phyloP scores from a whole-genome alignment of 164 flowering plant genomes.

The Vitis labrusca region DNA sequence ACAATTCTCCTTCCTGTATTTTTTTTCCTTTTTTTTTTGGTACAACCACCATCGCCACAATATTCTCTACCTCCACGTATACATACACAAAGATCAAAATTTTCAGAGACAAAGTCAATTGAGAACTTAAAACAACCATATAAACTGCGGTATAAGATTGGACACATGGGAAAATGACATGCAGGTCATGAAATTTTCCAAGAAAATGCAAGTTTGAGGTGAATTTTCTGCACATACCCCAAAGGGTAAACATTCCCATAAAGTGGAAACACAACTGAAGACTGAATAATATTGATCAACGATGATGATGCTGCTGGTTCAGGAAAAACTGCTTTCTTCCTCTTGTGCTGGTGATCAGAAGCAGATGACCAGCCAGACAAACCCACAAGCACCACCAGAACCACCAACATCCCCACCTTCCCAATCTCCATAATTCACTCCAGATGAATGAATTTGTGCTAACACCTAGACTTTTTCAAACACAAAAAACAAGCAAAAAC shows the following conservation, averaged over 20 bases:
- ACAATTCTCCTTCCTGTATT: too few species aligned
- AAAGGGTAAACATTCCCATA: constrained; percentile 65
- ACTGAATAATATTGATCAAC: constrained; percentile 23
- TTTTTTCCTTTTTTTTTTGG: too few species aligned
- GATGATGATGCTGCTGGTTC: constrained; percentile 12
- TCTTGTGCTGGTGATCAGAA: constrained; percentile 16
- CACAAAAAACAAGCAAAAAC: background rate
- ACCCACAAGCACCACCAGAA: constrained; percentile 5
- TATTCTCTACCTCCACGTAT: too few species aligned
- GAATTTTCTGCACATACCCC: constrained; percentile 36
- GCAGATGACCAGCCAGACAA: constrained; percentile 14
- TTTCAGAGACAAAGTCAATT: too few species aligned
- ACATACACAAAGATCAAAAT: too few species aligned
- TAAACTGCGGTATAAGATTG: too few species aligned
- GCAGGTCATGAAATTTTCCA: too few species aligned
- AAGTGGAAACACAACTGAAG: constrained; percentile 50
- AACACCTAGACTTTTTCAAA: background rate
- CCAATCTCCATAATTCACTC: constrained; percentile 3
- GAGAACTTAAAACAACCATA: too few species aligned
- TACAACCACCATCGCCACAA: too few species aligned
- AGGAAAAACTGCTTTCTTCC: constrained; percentile 20
- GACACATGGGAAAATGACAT: too few species aligned
- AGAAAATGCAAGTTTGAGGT: too few species aligned
- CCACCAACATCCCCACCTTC: constrained; percentile 8
- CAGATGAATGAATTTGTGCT: background rate